Base-by-base conservation (phyloP, 2,329 filamentous ascomycete genomes). In the Talaromyces amestolkiae region DNA sequence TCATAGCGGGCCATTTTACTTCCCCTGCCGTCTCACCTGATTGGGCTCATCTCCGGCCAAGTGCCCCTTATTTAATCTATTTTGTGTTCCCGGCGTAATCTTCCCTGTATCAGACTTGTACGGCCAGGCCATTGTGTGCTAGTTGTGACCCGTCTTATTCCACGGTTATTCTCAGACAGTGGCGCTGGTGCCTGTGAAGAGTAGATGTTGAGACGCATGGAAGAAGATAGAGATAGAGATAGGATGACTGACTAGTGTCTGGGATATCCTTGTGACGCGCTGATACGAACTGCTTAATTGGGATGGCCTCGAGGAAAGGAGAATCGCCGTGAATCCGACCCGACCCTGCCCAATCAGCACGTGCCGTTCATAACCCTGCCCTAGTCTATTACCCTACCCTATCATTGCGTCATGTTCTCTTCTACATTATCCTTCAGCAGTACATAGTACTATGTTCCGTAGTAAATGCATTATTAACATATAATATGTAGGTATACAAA, bases 141-240 rank as follows among this genome's bases (percentile, higher is more conserved):
- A 31, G 47, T n/a, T 51, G 47, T 31, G 47, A 31, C 24, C 45
- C 47, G 27, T 53, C 27, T n/a, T 17, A 53, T 53, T 33, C 49
- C 49, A 53, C 9, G 49, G 49, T 33, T 53, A n/a, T 53, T 31
- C 49, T 53, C 27, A 53, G 49, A 53, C 49, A 13, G 49, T 53
- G 49, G 49, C 49, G 49, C 49, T 53, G 49, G 7, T 53, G 49
- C 49, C 47, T 51, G 47, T 31, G 17, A 17, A 51, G 47, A 31
- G 45, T 27, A 51, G 47, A 27, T 27, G 15, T 31, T 22, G 27
- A 31, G 15, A n/a, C 15, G 24, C 17, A 27, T 27, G 24, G 13
- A 51, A 31, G 47, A 51, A 49, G 45, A 49, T 49, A 49, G 22
- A 49, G 45, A 49, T 49, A 49, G 22, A 51, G 47, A 51, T 51